Evolutionary conservation across 2,329 filamentous ascomycete genomes (phyloP).

Genomic region (Aspergillus felis): DNA sequence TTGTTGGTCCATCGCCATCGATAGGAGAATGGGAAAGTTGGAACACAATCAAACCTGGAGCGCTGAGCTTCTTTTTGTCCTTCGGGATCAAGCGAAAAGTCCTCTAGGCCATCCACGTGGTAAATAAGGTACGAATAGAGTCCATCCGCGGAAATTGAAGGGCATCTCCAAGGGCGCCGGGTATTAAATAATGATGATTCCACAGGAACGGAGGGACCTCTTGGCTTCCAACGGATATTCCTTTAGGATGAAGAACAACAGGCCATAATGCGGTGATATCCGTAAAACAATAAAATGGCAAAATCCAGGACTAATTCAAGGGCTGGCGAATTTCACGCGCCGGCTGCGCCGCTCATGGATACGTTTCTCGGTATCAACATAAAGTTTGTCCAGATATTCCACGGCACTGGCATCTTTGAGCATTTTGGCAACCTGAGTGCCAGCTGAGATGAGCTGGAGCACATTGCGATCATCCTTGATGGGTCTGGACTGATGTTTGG

Average conservation of each 20-base stretch:
- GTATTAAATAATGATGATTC: not conserved
- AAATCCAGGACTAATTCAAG: conserved; percentile 18
- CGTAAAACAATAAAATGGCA: conserved; percentile 1
- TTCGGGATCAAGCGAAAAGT: not conserved
- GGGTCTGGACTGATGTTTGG: conserved; percentile 76
- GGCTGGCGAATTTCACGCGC: conserved; percentile 33
- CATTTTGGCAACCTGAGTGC: conserved; percentile 83
- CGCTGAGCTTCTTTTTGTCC: not conserved
- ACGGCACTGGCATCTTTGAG: conserved; percentile 79
- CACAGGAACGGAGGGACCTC: not conserved
- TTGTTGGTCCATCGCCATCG: not conserved
- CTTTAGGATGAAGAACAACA: not conserved
- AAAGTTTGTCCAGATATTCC: conserved; percentile 76
- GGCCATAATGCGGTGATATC: conserved; percentile 8
- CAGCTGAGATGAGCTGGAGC: conserved; percentile 79
- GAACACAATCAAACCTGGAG: not conserved
- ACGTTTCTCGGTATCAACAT: conserved; percentile 74
- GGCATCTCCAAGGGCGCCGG: not conserved
- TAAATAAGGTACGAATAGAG: not conserved
- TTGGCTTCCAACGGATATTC: conserved; percentile 4
- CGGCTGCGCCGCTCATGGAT: conserved; percentile 62
- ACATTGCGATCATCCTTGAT: conserved; percentile 88
- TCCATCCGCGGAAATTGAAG: not conserved
- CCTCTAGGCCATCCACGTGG: not conserved
- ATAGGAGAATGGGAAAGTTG: not conserved